Evolutionary conservation across 202 grass and related monocot species (phyloP).

Genomic region (Digitaria exilis): DNA sequence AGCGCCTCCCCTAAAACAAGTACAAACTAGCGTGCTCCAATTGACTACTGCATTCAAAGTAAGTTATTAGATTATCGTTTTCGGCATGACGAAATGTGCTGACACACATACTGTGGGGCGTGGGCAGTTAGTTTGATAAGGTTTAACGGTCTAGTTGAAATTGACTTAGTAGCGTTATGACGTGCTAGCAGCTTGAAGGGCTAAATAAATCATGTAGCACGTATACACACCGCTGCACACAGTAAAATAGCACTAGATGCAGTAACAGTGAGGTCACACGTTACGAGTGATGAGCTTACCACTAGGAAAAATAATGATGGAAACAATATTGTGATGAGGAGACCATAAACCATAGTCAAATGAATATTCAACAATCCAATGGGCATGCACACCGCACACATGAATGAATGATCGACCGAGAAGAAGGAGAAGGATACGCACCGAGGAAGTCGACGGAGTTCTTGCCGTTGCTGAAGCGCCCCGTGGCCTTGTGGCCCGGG

Average conservation of each 20-base stretch:
- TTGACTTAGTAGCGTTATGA: not conserved
- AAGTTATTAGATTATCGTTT: no score
- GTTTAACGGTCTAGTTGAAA: constrained; percentile 6
- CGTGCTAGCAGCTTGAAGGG: not conserved
- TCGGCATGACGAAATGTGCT: not conserved
- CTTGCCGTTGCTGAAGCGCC: constrained; percentile 54
- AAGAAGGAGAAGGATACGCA: not conserved
- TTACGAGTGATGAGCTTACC: constrained; percentile 1
- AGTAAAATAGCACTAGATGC: not conserved
- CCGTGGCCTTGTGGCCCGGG: constrained; percentile 33
- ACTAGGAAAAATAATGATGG: not conserved
- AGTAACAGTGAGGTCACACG: not conserved
- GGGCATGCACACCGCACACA: no score
- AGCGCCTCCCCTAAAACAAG: no score
- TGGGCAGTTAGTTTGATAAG: not conserved
- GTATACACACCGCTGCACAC: no score
- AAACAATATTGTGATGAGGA: not conserved
- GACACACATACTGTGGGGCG: not conserved
- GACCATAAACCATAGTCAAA: not conserved
- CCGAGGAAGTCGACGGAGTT: constrained; percentile 54
- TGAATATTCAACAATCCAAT: not conserved
- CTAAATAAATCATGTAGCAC: not conserved
- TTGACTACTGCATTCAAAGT: no score
- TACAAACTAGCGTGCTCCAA: no score
- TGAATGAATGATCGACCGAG: not conserved